Evolutionary conservation across 164 flowering plant genomes (phyloP).

Genomic region (Liquidambar formosana): DNA sequence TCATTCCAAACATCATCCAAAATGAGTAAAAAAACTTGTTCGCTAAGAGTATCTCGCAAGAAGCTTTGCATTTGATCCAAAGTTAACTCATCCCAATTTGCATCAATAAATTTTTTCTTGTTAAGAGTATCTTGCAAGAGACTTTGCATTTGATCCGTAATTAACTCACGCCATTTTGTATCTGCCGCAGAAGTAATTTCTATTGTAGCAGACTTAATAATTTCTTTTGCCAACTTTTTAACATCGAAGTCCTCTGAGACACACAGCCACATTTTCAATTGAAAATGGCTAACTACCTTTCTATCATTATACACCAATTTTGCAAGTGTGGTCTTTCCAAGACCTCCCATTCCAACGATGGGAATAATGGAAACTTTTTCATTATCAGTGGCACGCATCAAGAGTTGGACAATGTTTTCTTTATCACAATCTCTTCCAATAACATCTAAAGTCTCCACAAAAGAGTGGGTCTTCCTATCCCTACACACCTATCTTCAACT

Average conservation of each 20-base stretch:
- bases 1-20: too few relatives aligned
- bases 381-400: background rate
- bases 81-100: too few relatives aligned
- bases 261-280: constrained; percentile 11
- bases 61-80: too few relatives aligned
- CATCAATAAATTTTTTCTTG: too few relatives aligned
- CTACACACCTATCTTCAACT: too few relatives aligned
- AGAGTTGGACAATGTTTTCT: background rate
- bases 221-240: background rate
- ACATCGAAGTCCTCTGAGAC: constrained; percentile 7
- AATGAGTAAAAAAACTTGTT: too few relatives aligned
- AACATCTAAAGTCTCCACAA: background rate
- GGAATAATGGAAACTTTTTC: constrained; percentile 3
- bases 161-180: too few relatives aligned
- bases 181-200: too few relatives aligned
- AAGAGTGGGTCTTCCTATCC: constrained; percentile 6
- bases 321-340: constrained; percentile 15
- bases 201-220: too few relatives aligned
- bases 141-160: background rate
- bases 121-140: background rate
- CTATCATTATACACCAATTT: constrained; percentile 6
- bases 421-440: constrained; percentile 14
- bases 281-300: background rate
- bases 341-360: constrained; percentile 14
- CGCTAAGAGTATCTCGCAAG: too few relatives aligned